Evolutionary conservation across 139 green algal species (phyloP), one percentile per base, ranked within the genome.

Genomic region (Marvania coccoides): DNA sequence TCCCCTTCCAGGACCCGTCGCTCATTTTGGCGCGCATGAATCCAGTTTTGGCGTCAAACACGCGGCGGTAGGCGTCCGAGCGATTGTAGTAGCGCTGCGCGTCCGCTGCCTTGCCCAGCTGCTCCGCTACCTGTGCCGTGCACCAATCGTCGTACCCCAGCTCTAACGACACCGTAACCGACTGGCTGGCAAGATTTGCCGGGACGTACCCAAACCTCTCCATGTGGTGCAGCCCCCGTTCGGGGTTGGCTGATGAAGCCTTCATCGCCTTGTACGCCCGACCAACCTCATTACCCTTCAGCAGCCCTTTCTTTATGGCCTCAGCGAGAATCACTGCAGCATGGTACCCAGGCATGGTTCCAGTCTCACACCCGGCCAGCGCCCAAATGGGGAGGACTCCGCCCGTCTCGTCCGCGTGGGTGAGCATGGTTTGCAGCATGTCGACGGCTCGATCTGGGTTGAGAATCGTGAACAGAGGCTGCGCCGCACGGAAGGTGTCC

Each of bases 311-410:
- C 26, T 64, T 55, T 4, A 14, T 19, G 29, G 57, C 57, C 12
- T 64, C 57, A 55, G 57, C 26, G 15, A 64, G 26, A 19, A 64
- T 64, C 12, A 12, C 30, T n/a, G 26, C 57, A 12, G 57, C 57
- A 26, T 64, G 57, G 48, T 64, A 64, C 4, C 57, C 57, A 19
- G 57, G 57, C 57, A 64, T 64, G 23, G 57, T 64, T 39, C 33
- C 12, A 29, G 57, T 64, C 48, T 64, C 57, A 12, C 33, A 14
- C 31, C 57, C 57, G 30, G n/a, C 57, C 24, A 64, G 30, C 31
- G n/a, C 29, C 57, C 57, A 64, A 14, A 64, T n/a, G 2, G 57
- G 57, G 8, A 64, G 57, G 14, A 64, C 8, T 2, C 33, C 19
- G 5, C 26, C 26, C 23, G 30, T 23, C 14, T 56, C 37, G 8